Evolutionary conservation across 495 filamentous ascomycete genomes (phyloP).

Genomic region (Endocarpon pusillum): DNA sequence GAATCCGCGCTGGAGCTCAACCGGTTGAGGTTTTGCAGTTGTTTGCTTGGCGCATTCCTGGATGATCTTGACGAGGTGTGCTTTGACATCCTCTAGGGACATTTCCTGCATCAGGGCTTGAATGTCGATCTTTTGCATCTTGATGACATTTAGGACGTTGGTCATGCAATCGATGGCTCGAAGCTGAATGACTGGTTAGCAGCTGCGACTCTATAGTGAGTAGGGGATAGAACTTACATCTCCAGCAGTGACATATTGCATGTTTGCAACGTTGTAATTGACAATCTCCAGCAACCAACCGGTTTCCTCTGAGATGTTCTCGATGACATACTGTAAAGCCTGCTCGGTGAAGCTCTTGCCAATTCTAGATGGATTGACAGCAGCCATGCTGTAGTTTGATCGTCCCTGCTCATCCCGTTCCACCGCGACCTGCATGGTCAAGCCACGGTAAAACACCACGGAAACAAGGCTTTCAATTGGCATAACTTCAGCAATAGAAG

Average conservation of each 20-base stretch:
- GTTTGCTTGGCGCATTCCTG: conserved; percentile 70
- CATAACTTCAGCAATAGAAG: conserved; percentile 94
- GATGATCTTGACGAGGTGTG: conserved; percentile 71
- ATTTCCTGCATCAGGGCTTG: conserved; percentile 74
- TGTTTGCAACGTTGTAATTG: conserved; percentile 97
- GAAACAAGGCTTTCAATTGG: conserved; percentile 96
- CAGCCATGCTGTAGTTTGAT: conserved; percentile 97
- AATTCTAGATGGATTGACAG: conserved; percentile 93
- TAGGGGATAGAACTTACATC: conserved; percentile 34
- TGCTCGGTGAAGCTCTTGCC: conserved; percentile 96
- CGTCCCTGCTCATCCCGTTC: conserved; percentile 85
- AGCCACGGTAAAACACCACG: conserved; percentile 95
- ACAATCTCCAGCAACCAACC: conserved; percentile 95
- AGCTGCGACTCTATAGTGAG: conserved; percentile 1
- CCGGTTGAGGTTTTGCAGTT: conserved; percentile 67
- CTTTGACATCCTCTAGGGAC: conserved; percentile 68
- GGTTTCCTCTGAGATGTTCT: conserved; percentile 79
- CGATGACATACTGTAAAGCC: conserved; percentile 86
- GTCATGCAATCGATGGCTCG: conserved; percentile 89
- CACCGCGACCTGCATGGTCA: conserved; percentile 99
- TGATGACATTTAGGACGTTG: conserved; percentile 82
- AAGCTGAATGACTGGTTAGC: conserved; percentile 31
- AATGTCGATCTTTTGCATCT: conserved; percentile 91
- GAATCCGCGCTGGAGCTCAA: conserved; percentile 82
- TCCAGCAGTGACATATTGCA: conserved; percentile 96